Conservation (phyloP, 2,329 filamentous ascomycete species). For the Ophiosphaerella narmari region DNA sequence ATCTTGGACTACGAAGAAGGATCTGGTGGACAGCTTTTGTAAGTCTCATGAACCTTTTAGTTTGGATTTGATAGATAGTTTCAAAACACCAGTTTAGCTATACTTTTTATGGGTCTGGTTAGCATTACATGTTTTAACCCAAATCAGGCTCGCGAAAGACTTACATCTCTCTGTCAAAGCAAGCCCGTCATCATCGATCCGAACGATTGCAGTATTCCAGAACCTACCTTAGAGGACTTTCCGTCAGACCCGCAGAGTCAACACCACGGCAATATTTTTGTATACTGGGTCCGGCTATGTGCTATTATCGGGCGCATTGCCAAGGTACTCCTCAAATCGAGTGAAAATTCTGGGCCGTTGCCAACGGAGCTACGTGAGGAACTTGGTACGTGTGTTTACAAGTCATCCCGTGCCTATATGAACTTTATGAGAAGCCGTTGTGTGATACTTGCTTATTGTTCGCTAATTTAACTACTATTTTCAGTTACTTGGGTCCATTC, state of each 20-base stretch:
- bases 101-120: too few species aligned
- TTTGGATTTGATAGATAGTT: not conserved
- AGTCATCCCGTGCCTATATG: too few species aligned
- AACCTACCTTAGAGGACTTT: conserved; percentile 24
- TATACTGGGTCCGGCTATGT: conserved; percentile 28
- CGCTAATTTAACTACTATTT: too few species aligned
- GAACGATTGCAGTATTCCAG: conserved; percentile 24
- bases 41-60: conserved; percentile 1
- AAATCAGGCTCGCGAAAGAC: conserved; percentile 22
- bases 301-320: conserved; percentile 29
- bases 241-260: conserved; percentile 22
- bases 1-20: conserved; percentile 22
- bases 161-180: conserved; percentile 27
- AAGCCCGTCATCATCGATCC: conserved; percentile 29
- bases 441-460: too few species aligned
- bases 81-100: too few species aligned
- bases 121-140: not conserved
- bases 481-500: conserved; percentile 21
- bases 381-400: conserved; percentile 1
- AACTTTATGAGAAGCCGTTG: too few species aligned
- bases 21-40: conserved; percentile 32
- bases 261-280: conserved; percentile 27
- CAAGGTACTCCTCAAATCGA: conserved; percentile 20
- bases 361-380: conserved; percentile 22
- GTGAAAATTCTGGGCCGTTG: conserved; percentile 7